Percentiles rank a stretch among this genome's conserved stretches.
phyloP scores from a whole-genome alignment of 2,329 filamentous ascomycete genomes.

The Malbranchea cinnamomea region DNA sequence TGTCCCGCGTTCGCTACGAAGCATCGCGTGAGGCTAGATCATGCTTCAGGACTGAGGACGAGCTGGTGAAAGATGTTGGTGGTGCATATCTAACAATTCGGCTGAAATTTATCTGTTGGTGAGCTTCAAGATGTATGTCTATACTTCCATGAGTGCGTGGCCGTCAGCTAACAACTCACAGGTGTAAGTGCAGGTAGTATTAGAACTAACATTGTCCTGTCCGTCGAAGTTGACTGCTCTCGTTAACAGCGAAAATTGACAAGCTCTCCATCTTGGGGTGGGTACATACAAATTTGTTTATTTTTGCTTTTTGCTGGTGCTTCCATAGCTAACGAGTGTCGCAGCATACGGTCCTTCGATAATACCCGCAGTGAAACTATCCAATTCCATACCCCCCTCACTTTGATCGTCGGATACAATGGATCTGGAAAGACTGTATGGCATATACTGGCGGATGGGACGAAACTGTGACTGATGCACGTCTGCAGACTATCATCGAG shows the following conservation, averaged over 20 bases:
- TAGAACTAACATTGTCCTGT: too few species aligned
- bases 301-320: slow-evolving; percentile 1
- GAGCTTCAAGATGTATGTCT: too few species aligned
- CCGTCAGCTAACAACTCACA: slow-evolving; percentile 5
- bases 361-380: slow-evolving; percentile 62
- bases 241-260: slow-evolving; percentile 57
- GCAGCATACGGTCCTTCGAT: slow-evolving; percentile 69
- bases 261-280: slow-evolving; percentile 74
- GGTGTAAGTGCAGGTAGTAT: slow-evolving; percentile 9
- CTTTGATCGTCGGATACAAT: slow-evolving; percentile 92
- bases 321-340: slow-evolving; percentile 1
- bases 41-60: too few species aligned
- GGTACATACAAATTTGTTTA: slow-evolving; percentile 5
- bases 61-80: too few species aligned
- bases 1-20: too few species aligned
- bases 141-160: too few species aligned
- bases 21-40: too few species aligned
- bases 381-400: slow-evolving; percentile 77
- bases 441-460: slow-evolving; percentile 1
- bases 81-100: too few species aligned
- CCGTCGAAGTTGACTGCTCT: background rate
- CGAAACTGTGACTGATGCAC: background rate
- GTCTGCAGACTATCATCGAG: slow-evolving; percentile 74
- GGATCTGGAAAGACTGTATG: slow-evolving; percentile 81
- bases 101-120: too few species aligned